These are phyloP conservation scores for Aphelidium insulamus DNA, from an alignment of 371 early-diverging fungal genomes.

Conservation along the genomic window DNA sequence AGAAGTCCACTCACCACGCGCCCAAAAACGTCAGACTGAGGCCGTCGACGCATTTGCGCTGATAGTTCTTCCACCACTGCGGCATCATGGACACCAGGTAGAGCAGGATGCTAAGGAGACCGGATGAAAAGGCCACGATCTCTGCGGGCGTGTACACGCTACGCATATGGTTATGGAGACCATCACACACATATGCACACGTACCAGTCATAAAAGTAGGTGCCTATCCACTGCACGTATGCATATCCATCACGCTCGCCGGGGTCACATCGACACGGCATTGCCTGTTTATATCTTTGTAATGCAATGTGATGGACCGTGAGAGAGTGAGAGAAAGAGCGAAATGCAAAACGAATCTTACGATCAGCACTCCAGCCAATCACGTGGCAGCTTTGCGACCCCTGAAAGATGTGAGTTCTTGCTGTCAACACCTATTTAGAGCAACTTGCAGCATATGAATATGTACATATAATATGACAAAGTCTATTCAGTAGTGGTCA, in stretches of 20 bases:
- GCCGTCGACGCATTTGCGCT: slow-evolving; percentile 1
- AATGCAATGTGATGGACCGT: no score
- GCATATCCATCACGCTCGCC: neutral
- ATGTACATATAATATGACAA: no score
- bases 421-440: no score
- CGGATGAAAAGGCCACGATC: neutral
- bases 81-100: slow-evolving; percentile 2
- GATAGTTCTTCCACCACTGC: slow-evolving; percentile 1
- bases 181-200: neutral
- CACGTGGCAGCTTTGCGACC: no score
- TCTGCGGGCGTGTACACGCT: slow-evolving; percentile 3
- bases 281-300: no score
- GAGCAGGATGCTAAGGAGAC: slow-evolving; percentile 1
- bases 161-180: neutral
- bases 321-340: no score
- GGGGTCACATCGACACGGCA: neutral
- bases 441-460: no score
- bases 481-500: no score
- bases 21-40: neutral
- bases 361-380: no score
- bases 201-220: neutral
- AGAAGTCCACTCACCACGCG: no score
- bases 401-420: no score
- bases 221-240: neutral
- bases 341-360: no score